phyloP scores from a whole-genome alignment of 345 rosid genomes.

The Eucalyptus cladocalyx region DNA sequence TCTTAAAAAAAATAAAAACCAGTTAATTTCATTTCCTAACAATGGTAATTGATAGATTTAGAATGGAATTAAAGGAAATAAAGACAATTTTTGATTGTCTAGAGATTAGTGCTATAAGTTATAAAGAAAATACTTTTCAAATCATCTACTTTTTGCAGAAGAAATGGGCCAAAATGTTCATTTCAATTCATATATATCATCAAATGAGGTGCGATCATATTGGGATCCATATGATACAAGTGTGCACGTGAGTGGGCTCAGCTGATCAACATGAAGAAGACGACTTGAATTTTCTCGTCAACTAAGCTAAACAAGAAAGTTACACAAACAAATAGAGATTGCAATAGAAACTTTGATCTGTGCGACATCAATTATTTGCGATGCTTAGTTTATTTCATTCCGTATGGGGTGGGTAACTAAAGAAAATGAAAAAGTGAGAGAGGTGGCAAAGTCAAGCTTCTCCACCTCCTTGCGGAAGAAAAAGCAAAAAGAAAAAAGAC shows the following conservation, averaged over 20 bases:
- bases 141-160: not conserved
- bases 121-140: too few relatives aligned
- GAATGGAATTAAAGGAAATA: not conserved
- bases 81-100: not conserved
- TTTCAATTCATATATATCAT: not conserved
- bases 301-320: not conserved
- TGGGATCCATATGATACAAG: not conserved
- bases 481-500: not conserved
- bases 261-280: not conserved
- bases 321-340: not conserved
- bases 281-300: not conserved
- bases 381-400: not conserved
- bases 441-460: not conserved
- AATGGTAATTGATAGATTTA: not conserved
- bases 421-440: not conserved
- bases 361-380: not conserved
- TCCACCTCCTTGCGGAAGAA: not conserved
- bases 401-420: not conserved
- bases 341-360: not conserved
- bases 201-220: not conserved
- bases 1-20: not conserved
- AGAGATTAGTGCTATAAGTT: not conserved
- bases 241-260: not conserved
- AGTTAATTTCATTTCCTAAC: not conserved
- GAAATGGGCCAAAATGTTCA: rapidly evolving